A percentile compares a stretch with the other conserved stretches of the same genome.
Evolutionary conservation across 2,329 filamentous ascomycete species (phyloP).

Genomic region (Clonostachys byssicola): DNA sequence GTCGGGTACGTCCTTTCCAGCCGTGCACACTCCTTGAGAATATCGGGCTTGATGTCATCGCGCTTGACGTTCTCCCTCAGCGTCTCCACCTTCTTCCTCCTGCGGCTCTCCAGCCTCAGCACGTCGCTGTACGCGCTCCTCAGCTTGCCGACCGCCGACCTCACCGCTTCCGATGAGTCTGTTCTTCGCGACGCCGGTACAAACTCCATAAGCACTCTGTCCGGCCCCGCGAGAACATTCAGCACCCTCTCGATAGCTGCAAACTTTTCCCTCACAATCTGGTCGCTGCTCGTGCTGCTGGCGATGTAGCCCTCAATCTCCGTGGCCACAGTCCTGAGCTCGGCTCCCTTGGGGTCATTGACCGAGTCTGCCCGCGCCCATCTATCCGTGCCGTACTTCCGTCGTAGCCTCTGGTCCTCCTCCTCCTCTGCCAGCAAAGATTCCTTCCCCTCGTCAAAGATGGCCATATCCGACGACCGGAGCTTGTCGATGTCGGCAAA

Average conservation of each 20-base stretch:
- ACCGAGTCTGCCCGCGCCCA: constrained; percentile 73
- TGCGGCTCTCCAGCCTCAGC: constrained; percentile 73
- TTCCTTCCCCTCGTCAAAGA: constrained; percentile 80
- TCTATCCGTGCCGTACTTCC: constrained; percentile 80
- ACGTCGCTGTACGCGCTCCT: constrained; percentile 83
- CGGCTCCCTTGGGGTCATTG: constrained; percentile 55
- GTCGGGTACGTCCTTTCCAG: constrained; percentile 84
- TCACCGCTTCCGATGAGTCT: constrained; percentile 75
- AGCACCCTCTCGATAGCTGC: constrained; percentile 71
- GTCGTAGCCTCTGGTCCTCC: constrained; percentile 73
- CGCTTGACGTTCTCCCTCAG: constrained; percentile 74
- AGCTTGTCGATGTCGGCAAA: constrained; percentile 89
- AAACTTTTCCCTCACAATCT: constrained; percentile 71
- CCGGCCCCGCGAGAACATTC: constrained; percentile 70
- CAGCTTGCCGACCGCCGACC: constrained; percentile 72
- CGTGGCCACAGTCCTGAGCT: constrained; percentile 32
- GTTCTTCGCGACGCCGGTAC: constrained; percentile 82
- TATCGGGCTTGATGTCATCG: constrained; percentile 85
- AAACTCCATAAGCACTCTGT: constrained; percentile 79
- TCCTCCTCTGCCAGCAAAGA: constrained; percentile 75
- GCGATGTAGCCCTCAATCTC: constrained; percentile 89
- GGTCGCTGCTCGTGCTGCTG: constrained; percentile 51
- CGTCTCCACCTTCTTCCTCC: constrained; percentile 74
- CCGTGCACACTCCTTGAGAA: constrained; percentile 77
- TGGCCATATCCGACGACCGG: constrained; percentile 70